These are phyloP conservation scores for Neolecta irregularis DNA, from an alignment of 1,139 yeast genomes.

Conservation along the genomic window DNA sequence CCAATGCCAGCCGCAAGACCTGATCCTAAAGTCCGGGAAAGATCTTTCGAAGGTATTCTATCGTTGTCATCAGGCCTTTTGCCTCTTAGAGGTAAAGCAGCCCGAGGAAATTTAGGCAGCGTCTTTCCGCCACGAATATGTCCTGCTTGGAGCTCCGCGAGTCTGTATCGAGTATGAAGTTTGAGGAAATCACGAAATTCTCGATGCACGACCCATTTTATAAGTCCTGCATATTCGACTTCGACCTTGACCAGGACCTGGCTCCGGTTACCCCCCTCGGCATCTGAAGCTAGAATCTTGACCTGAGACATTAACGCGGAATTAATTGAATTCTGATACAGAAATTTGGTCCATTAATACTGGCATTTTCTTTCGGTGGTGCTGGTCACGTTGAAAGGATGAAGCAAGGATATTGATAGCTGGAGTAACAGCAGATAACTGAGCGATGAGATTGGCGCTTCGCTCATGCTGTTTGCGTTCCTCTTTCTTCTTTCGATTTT, in stretches of 20 bases:
- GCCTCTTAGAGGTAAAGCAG: constrained; percentile 17
- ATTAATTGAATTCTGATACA: constrained; percentile 36
- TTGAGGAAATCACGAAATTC: constrained; percentile 54
- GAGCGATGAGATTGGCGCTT: constrained; percentile 48
- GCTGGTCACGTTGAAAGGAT: constrained; percentile 60
- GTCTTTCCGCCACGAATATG: constrained; percentile 12
- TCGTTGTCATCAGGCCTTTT: constrained; percentile 13
- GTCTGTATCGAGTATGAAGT: constrained; percentile 53
- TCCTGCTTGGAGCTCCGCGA: constrained; percentile 30
- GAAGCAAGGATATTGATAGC: constrained; percentile 66
- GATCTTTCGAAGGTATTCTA: constrained; percentile 6
- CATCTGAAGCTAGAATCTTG: constrained; percentile 1
- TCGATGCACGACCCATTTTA: constrained; percentile 68
- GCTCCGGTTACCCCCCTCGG: constrained; percentile 3
- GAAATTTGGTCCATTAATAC: constrained; percentile 53
- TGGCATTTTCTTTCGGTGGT: constrained; percentile 61
- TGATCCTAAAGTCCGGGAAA: constrained; percentile 4
- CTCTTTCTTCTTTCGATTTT: constrained; percentile 19
- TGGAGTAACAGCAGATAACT: constrained; percentile 61
- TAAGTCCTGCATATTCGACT: constrained; percentile 66
- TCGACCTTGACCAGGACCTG: no score
- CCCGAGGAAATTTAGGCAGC: constrained; percentile 23
- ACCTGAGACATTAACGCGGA: constrained; percentile 1
- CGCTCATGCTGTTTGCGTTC: constrained; percentile 26
- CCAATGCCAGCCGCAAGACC: constrained; percentile 11